Conservation (phyloP, 164 flowering plant genomes). For the Platanus orientalis region DNA sequence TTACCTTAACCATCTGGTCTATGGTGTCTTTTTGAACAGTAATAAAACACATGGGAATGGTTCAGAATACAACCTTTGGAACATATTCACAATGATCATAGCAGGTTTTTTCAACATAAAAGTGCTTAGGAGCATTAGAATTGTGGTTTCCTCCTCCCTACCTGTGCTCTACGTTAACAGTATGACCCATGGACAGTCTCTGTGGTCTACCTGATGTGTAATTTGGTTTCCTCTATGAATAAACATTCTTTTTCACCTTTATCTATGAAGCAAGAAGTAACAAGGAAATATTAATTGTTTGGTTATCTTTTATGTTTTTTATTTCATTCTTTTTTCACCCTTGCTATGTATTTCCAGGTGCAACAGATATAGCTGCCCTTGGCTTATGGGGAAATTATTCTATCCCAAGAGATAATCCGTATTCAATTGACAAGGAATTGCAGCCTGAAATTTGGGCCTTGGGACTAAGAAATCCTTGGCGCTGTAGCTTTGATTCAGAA, state of each 20-base stretch:
- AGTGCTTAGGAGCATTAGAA: background rate
- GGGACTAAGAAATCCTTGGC: conserved; percentile 95
- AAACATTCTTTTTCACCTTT: too few species aligned
- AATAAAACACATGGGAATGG: too few species aligned
- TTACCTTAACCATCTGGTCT: too few species aligned
- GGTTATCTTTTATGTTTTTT: background rate
- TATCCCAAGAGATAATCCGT: conserved; percentile 84
- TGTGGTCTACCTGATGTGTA: too few species aligned
- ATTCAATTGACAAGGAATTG: conserved; percentile 39
- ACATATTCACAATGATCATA: too few species aligned
- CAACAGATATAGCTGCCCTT: conserved; percentile 38
- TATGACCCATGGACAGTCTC: too few species aligned
- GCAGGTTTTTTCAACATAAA: too few species aligned
- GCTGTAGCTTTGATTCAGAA: conserved; percentile 89
- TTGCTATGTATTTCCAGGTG: conserved; percentile 40
- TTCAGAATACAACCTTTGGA: too few species aligned
- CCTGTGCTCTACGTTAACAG: too few species aligned
- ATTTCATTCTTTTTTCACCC: conserved; percentile 2
- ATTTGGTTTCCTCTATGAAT: too few species aligned
- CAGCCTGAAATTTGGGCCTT: conserved; percentile 88
- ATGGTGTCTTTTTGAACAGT: too few species aligned
- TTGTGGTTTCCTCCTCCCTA: too few species aligned
- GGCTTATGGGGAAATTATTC: conserved; percentile 94
- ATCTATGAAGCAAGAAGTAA: background rate
- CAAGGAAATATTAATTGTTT: background rate